Evolutionary conservation across 371 early-diverging fungal genomes (phyloP).

Genomic region (Batkoa obscura): DNA sequence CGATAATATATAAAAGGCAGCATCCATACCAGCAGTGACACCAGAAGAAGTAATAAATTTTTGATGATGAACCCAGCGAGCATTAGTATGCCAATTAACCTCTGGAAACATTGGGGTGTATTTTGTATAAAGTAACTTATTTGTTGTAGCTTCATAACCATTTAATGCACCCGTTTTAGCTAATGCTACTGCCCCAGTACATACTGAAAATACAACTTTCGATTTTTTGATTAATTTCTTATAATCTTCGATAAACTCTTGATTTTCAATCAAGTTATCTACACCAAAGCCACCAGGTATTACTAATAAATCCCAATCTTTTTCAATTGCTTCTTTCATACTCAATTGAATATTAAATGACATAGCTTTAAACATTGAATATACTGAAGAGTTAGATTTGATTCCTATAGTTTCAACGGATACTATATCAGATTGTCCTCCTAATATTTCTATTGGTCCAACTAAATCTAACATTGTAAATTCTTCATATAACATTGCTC

Average conservation of each 20-base stretch:
- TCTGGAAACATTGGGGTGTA: neutral
- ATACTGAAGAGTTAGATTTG: neutral
- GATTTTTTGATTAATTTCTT: neutral
- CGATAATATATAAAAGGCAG: neutral
- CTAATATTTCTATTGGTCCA: neutral
- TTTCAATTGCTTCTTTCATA: neutral
- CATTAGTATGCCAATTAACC: neutral
- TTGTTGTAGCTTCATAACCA: neutral
- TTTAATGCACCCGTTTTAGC: neutral
- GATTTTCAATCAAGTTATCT: neutral
- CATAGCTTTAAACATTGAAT: neutral
- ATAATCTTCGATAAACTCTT: neutral
- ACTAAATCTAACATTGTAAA: neutral
- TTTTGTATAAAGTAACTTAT: neutral
- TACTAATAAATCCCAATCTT: neutral
- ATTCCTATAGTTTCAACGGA: neutral
- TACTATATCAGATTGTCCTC: neutral
- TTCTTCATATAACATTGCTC: neutral
- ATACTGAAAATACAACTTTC: neutral
- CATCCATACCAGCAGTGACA: conserved; percentile 1
- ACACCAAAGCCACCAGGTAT: neutral
- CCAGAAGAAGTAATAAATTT: conserved; percentile 1
- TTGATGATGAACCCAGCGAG: neutral
- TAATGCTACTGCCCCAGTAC: neutral
- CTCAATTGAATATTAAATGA: neutral